Evolutionary conservation across 768 basidiomycete genomes (phyloP).

Genomic region (Rhizopogon vesiculosus): DNA sequence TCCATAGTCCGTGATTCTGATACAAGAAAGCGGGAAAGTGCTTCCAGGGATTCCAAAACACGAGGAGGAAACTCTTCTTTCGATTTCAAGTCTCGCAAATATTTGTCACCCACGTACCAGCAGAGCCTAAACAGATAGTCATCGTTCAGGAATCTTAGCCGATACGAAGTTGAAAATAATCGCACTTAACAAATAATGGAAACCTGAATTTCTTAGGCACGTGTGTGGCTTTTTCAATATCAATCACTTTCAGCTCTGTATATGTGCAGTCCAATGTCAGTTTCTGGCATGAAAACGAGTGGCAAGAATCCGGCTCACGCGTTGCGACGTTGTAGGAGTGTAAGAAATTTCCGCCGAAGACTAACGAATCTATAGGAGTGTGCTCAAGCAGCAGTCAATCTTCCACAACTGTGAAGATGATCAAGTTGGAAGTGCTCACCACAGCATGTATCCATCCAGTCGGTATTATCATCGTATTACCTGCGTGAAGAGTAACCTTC

Average conservation of each 20-base stretch:
- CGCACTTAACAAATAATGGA: slow-evolving; percentile 73
- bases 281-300: background rate
- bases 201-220: slow-evolving; percentile 93
- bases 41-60: slow-evolving; percentile 64
- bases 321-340: slow-evolving; percentile 88
- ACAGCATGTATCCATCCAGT: slow-evolving; percentile 99
- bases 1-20: slow-evolving; percentile 72
- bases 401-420: slow-evolving; percentile 2
- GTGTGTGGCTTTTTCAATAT: slow-evolving; percentile 89
- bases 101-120: slow-evolving; percentile 88
- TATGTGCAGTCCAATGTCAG: slow-evolving; percentile 6
- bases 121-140: slow-evolving; percentile 51
- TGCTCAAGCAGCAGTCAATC: slow-evolving; percentile 42
- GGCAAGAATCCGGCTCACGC: slow-evolving; percentile 46
- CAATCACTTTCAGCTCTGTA: slow-evolving; percentile 79
- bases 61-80: slow-evolving; percentile 49
- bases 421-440: slow-evolving; percentile 40
- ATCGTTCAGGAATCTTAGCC: slow-evolving; percentile 4
- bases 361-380: slow-evolving; percentile 88
- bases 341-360: slow-evolving; percentile 96
- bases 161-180: slow-evolving; percentile 14
- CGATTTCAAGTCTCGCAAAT: slow-evolving; percentile 65
- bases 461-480: slow-evolving; percentile 92
- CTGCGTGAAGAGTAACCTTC: slow-evolving; percentile 70
- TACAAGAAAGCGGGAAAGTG: slow-evolving; percentile 76